Percentiles rank a stretch among this genome's conserved stretches.
phyloP scores from a whole-genome alignment of 2,329 filamentous ascomycete genomes.

The Biscogniauxia marginata region DNA sequence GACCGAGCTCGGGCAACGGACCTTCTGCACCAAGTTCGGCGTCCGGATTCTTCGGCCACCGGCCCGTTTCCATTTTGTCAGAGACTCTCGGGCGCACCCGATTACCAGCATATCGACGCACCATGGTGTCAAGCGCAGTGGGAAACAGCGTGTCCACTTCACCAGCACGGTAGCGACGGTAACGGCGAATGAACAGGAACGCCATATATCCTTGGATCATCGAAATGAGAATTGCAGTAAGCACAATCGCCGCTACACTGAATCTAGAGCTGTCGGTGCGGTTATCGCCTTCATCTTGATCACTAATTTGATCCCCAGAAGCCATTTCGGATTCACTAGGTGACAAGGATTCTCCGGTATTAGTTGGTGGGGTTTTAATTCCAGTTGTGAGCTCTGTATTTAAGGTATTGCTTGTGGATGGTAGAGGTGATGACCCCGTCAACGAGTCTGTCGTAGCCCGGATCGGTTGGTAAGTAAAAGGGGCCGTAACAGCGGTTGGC shows the following conservation, averaged over 20 bases:
- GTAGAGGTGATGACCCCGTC: not conserved
- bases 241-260: slow-evolving; percentile 20
- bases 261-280: slow-evolving; percentile 8
- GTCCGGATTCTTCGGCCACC: slow-evolving; percentile 7
- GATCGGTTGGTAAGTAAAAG: too few species aligned
- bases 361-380: too few species aligned
- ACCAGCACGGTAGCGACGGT: slow-evolving; percentile 20
- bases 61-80: too few species aligned
- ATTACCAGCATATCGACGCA: too few species aligned
- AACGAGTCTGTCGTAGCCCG: too few species aligned
- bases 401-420: not conserved
- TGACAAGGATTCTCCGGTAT: too few species aligned
- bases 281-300: not conserved
- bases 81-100: not conserved
- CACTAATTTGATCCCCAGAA: too few species aligned
- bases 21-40: slow-evolving; percentile 28
- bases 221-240: slow-evolving; percentile 23
- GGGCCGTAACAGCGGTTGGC: not conserved
- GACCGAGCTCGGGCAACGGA: slow-evolving; percentile 23
- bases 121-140: not conserved
- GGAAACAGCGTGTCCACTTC: slow-evolving; percentile 8
- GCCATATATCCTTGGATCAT: slow-evolving; percentile 16
- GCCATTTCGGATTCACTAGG: too few species aligned
- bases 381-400: not conserved
- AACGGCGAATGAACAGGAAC: slow-evolving; percentile 16